phyloP scores from a whole-genome alignment of 2,329 filamentous ascomycete genomes.

The Xylaria sp. region DNA sequence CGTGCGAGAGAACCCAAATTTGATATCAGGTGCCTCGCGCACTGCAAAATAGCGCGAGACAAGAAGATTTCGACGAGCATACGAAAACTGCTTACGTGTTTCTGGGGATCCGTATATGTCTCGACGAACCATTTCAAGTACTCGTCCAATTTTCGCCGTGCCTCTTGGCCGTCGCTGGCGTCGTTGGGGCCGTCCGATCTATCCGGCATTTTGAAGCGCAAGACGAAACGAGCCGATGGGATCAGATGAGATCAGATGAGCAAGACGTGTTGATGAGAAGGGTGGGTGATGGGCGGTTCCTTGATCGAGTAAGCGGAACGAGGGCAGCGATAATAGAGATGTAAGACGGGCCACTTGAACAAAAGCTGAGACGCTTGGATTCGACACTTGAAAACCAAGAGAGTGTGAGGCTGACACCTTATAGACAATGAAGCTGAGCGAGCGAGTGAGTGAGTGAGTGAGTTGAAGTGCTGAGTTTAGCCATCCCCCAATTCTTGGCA shows the following conservation, averaged over 20 bases:
- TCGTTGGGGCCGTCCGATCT: neutral
- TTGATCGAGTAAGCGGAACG: too few relatives aligned
- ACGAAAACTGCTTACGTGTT: slow-evolving; percentile 21
- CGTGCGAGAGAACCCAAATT: too few relatives aligned
- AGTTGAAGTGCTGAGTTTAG: neutral
- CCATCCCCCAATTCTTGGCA: slow-evolving; percentile 19
- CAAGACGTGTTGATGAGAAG: neutral
- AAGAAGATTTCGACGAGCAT: too few relatives aligned
- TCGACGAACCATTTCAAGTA: slow-evolving; percentile 17
- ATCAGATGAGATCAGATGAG: neutral
- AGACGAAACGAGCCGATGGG: neutral
- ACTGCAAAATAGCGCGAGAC: too few relatives aligned
- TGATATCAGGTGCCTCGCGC: too few relatives aligned
- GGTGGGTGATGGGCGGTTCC: too few relatives aligned
- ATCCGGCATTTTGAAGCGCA: slow-evolving; percentile 1
- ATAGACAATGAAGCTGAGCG: neutral
- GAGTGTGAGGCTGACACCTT: neutral
- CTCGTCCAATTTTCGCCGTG: slow-evolving; percentile 18
- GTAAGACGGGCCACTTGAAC: too few relatives aligned
- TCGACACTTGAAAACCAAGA: neutral
- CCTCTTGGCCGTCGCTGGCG: neutral
- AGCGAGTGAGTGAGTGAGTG: neutral
- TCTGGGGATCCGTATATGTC: slow-evolving; percentile 14
- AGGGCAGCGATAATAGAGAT: too few relatives aligned
- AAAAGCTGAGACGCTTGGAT: neutral